Percentiles rank a stretch among this genome's conserved stretches.
Evolutionary conservation across 176 grass and related monocot species (phyloP).

Genomic region (Eleusine coracana): DNA sequence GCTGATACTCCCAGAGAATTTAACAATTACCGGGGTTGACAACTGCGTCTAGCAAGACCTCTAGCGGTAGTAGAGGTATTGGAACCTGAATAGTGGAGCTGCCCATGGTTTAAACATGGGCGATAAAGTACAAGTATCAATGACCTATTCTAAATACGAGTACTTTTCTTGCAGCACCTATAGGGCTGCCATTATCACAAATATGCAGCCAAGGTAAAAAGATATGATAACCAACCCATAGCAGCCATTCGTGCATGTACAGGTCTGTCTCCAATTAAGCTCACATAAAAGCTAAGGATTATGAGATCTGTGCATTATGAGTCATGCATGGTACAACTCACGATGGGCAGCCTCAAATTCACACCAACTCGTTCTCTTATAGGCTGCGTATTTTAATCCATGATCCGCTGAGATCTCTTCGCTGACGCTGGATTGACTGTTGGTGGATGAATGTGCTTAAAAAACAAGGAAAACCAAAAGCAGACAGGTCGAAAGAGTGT

Average conservation of each 20-base stretch:
- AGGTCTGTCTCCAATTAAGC: background rate
- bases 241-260: slow-evolving; percentile 33
- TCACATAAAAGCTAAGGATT: slow-evolving; percentile 31
- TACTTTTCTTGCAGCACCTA: slow-evolving; percentile 4
- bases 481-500: slow-evolving; percentile 7
- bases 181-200: background rate
- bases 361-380: slow-evolving; percentile 51
- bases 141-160: slow-evolving; percentile 6
- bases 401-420: slow-evolving; percentile 42
- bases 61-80: background rate
- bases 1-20: background rate
- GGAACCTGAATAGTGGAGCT: background rate
- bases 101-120: background rate
- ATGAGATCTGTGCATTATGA: slow-evolving; percentile 42
- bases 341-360: slow-evolving; percentile 36
- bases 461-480: slow-evolving; percentile 31
- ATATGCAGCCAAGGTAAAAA: background rate
- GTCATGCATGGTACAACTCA: slow-evolving; percentile 42
- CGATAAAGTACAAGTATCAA: background rate
- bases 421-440: slow-evolving; percentile 46
- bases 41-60: background rate
- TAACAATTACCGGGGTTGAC: background rate
- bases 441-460: slow-evolving; percentile 40
- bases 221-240: slow-evolving; percentile 17
- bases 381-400: slow-evolving; percentile 33